Evolutionary conservation across 2,329 filamentous ascomycete species (phyloP).

Genomic region (Fusarium sulawesiense): DNA sequence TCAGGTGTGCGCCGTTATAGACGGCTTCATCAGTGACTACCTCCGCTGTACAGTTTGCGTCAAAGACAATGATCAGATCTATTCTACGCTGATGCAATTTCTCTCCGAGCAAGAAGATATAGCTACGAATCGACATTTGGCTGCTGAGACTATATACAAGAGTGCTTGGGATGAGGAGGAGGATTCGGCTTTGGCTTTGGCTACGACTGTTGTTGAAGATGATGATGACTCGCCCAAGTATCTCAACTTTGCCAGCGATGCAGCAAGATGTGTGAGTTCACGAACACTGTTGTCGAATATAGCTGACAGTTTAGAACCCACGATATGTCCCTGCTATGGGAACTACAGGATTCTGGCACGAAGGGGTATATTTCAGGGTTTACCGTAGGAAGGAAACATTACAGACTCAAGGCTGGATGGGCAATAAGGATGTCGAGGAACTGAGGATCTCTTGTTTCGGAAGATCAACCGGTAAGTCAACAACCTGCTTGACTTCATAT

Average conservation of each 20-base stretch:
- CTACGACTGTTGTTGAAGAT: slow-evolving; percentile 53
- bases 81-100: slow-evolving; percentile 68
- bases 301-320: too few species aligned
- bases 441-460: slow-evolving; percentile 67
- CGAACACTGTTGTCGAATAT: too few species aligned
- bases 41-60: slow-evolving; percentile 66
- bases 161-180: slow-evolving; percentile 68
- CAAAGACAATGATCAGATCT: slow-evolving; percentile 67
- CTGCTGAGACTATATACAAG: slow-evolving; percentile 66
- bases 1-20: slow-evolving; percentile 51
- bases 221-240: slow-evolving; percentile 54
- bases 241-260: slow-evolving; percentile 70
- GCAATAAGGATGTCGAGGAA: slow-evolving; percentile 64
- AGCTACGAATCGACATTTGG: slow-evolving; percentile 62
- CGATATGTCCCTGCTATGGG: slow-evolving; percentile 67
- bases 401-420: slow-evolving; percentile 49
- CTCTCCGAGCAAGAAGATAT: slow-evolving; percentile 65
- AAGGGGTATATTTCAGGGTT: slow-evolving; percentile 62
- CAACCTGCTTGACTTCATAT: too few species aligned
- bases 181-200: slow-evolving; percentile 54
- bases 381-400: slow-evolving; percentile 58
- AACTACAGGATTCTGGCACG: slow-evolving; percentile 65
- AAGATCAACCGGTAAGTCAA: slow-evolving; percentile 51
- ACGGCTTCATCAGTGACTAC: slow-evolving; percentile 55
- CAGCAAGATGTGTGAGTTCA: slow-evolving; percentile 62